A percentile compares a stretch with the other conserved stretches of the same genome.
phyloP scores from a whole-genome alignment of 768 basidiomycete genomes.

The Mycena kentingensis region DNA sequence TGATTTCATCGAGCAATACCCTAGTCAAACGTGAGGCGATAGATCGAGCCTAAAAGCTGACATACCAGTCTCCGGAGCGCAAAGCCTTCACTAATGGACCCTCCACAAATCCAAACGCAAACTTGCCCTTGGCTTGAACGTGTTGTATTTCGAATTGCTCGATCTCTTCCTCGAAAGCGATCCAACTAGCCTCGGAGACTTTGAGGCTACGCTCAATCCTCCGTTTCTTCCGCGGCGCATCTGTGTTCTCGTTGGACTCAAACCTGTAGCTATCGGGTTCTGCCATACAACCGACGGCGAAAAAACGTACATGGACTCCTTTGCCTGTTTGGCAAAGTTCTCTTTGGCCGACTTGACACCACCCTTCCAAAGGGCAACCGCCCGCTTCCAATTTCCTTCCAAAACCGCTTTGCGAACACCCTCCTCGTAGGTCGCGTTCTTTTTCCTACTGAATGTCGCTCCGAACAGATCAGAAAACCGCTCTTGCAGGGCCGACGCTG shows the following conservation, averaged over 20 bases:
- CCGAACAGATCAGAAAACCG: constrained; percentile 82
- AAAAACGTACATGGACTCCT: no score
- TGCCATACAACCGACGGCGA: no score
- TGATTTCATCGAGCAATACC: constrained; percentile 95
- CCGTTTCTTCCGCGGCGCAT: constrained; percentile 67
- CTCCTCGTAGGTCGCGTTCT: constrained; percentile 84
- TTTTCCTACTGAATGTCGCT: constrained; percentile 83
- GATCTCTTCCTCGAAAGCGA: constrained; percentile 63
- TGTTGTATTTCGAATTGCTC: constrained; percentile 86
- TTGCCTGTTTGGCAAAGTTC: no score
- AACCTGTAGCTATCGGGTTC: constrained; percentile 19
- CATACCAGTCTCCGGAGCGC: constrained; percentile 87
- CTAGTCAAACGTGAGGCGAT: constrained; percentile 39
- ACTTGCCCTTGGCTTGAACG: constrained; percentile 83
- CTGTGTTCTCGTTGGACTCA: constrained; percentile 35
- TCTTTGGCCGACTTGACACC: constrained; percentile 68
- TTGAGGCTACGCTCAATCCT: constrained; percentile 54
- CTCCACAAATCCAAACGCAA: constrained; percentile 94
- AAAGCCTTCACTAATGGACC: constrained; percentile 94
- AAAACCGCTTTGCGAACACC: constrained; percentile 79
- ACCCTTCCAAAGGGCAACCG: constrained; percentile 83
- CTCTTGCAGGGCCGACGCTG: constrained; percentile 69
- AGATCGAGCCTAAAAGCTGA: constrained; percentile 14
- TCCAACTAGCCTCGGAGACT: constrained; percentile 62
- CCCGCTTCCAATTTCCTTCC: constrained; percentile 85